Evolutionary conservation across 352 stramenopile genomes (phyloP), one percentile per base, ranked within the genome.

Genomic region (Plasmopara viticola): DNA sequence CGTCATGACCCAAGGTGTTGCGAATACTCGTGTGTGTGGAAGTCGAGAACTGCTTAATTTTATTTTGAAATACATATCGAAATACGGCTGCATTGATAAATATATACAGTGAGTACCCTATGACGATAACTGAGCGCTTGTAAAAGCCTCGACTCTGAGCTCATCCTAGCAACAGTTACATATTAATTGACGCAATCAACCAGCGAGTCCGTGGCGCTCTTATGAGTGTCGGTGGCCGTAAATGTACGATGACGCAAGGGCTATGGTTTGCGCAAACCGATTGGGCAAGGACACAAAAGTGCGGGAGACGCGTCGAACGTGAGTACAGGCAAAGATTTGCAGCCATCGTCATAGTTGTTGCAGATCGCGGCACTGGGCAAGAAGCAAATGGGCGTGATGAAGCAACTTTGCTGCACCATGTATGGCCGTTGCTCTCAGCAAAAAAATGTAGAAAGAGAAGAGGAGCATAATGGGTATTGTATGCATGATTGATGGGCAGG

Each of bases 391-490:
- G 82, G 90, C 44, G 74, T 75, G 53, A 61, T 87, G 53, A 88
- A 87, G 57, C 71, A 78, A 56, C 75, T 92, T 17, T 92, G 90
- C 62, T 74, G 49, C 45, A 70, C 86, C 56, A 86, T 92, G 74
- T 92, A 82, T 54, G 60, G 64, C 15, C 77, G 82, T 29, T 78
- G 82, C 18, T 92, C 84, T 64, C 78, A 89, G 69, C 65, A 76
- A 48, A 86, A 85, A 44, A 87, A 90, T 47, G 82, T 90, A 67
- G 45, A 74, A 70, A 31, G 9, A 20, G 20, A 20, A 6, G 5
- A 5, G 0, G 18, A 14, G 12, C 2, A 9, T 12, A 15, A 13
- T n/a, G 9, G 9, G 6, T 14, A 20, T 8, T 17, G 6, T 31
- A 28, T 42, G 37, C 17, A 18, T 20, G 43, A 41, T 45, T n/a